Evolutionary conservation across 805 yeast species (phyloP), one percentile per base, ranked within the genome.

Genomic region (Cyberlindnera mrakii): DNA sequence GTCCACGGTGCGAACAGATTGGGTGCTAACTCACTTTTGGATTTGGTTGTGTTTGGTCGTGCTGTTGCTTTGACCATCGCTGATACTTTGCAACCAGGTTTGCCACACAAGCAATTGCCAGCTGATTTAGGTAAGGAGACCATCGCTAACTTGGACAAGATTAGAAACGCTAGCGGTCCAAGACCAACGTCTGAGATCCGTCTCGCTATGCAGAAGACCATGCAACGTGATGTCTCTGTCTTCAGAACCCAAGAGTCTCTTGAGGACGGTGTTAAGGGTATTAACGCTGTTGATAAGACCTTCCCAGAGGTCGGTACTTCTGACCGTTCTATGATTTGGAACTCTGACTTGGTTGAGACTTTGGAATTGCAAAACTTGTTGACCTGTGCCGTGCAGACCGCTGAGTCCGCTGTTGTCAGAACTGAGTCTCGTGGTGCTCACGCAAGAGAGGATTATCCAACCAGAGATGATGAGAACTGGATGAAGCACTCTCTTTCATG

Each of bases 1-100:
- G 99, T 91, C 47, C 99, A 91, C 65, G 99, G 99, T 72, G 99
- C 99, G 51, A 91, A 91, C 79, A 89, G 99, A 77, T 77, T 91
- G 56, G 99, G 99, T 68, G 99, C 99, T 54, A 91, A 91, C 80
- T 93, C 99, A 10, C 74, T 91, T 59, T 80, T 91, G 60, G 99
- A 91, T 71, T 74, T 91, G 66, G 99, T 91, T 51, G 98, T 91
- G 51, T 91, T 91, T 61, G 99, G 99, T 62, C 87, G 99, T 75
- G 98, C 98, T 54, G 98, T 91, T 39, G 82, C 96, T 41, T 93
- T 88, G 68, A 86, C 96, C 45, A 83, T 91, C 63, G 73, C 83
- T 51, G 96, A 87, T 62, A 72, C 81, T 47, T 76, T 88, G 68
- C 78, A 83, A 53, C 98, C 98, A 55, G 93, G 93, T 55, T 71